Percentiles rank a stretch among this genome's conserved stretches.
phyloP scores from a whole-genome alignment of 768 basidiomycete genomes.

The Pisolithus albus region DNA sequence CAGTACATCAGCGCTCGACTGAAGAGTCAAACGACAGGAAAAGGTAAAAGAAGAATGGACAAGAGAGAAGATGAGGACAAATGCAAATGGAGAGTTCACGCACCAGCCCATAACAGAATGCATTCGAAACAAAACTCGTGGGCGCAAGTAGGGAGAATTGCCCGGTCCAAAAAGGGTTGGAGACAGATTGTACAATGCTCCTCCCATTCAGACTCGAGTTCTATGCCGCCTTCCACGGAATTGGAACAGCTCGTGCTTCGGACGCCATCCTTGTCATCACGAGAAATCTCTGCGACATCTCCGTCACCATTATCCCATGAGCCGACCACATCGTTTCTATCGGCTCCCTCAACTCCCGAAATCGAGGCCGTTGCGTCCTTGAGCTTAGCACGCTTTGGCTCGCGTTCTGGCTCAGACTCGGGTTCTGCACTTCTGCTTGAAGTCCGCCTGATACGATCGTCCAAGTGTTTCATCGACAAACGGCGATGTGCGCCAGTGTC shows the following conservation, averaged over 20 bases:
- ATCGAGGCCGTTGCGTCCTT: neutral
- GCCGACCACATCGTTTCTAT: too few species aligned
- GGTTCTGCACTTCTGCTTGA: neutral
- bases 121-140: slow-evolving; percentile 96
- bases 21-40: neutral
- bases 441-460: neutral
- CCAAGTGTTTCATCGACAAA: neutral
- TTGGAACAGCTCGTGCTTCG: neutral
- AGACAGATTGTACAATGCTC: slow-evolving; percentile 85
- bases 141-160: slow-evolving; percentile 77
- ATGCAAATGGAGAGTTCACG: slow-evolving; percentile 15
- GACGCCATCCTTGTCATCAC: neutral
- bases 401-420: neutral
- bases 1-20: neutral
- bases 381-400: neutral
- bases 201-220: slow-evolving; percentile 7
- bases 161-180: slow-evolving; percentile 66
- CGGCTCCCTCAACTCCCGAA: neutral
- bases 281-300: neutral
- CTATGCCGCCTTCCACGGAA: neutral
- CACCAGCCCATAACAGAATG: slow-evolving; percentile 78
- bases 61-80: neutral
- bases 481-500: too few species aligned
- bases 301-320: neutral
- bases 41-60: neutral